phyloP scores from a whole-genome alignment of 495 filamentous ascomycete genomes.

The Xylaria nigripes region DNA sequence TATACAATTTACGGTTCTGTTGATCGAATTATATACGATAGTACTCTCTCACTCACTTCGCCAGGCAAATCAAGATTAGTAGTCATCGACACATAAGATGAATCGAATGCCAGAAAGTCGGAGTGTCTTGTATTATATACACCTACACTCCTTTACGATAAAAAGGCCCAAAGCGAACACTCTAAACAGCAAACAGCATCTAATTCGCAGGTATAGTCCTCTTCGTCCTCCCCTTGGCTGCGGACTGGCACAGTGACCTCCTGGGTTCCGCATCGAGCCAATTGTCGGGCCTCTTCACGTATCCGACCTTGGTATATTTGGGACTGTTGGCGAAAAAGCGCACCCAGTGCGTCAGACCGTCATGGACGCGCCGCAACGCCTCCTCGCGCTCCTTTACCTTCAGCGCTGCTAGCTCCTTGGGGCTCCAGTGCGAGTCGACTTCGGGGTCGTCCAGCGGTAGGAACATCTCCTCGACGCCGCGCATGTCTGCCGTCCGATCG shows the following conservation, averaged over 20 bases:
- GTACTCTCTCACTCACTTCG: too few species aligned
- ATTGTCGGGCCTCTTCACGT: conserved; percentile 41
- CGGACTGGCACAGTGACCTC: conserved; percentile 38
- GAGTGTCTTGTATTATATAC: too few species aligned
- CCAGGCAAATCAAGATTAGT: too few species aligned
- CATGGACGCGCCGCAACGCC: conserved; percentile 48
- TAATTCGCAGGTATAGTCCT: conserved; percentile 31
- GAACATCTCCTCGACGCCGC: conserved; percentile 84
- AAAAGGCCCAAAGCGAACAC: neutral
- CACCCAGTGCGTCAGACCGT: conserved; percentile 57
- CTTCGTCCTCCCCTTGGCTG: conserved; percentile 34
- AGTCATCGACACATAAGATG: too few species aligned
- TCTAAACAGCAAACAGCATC: neutral
- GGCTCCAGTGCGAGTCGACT: conserved; percentile 40
- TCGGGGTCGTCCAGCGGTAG: conserved; percentile 63
- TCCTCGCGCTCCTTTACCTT: conserved; percentile 43
- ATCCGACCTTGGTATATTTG: conserved; percentile 68
- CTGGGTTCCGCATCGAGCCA: conserved; percentile 41
- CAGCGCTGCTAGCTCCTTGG: conserved; percentile 46
- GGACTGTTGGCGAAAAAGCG: conserved; percentile 68
- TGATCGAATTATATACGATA: too few species aligned
- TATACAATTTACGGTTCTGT: too few species aligned
- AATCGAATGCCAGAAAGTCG: too few species aligned
- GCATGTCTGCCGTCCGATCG: conserved; percentile 72
- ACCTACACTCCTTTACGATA: too few species aligned